A percentile compares a stretch with the other conserved stretches of the same genome.
phyloP scores from a whole-genome alignment of 1,284 basidiomycete genomes.

The Earliella scabrosa region DNA sequence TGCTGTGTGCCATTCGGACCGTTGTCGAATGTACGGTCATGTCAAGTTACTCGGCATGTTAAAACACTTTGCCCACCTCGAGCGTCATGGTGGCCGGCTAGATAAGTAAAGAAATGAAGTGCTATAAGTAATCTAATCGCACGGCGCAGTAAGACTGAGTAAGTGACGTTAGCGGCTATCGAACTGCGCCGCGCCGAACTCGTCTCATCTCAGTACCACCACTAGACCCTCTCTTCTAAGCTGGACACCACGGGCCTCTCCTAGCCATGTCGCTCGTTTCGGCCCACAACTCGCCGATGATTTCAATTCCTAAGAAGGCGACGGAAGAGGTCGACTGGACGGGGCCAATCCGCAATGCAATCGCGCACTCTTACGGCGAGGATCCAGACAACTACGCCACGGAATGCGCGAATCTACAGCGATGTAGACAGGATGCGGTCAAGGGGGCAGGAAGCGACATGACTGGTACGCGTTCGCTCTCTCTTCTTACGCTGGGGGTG shows the following conservation, averaged over 20 bases:
- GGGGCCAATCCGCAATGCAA: slow-evolving; percentile 82
- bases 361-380: slow-evolving; percentile 94
- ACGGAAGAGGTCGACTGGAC: slow-evolving; percentile 94
- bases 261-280: slow-evolving; percentile 40
- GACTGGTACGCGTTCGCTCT: slow-evolving; percentile 62
- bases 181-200: neutral
- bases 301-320: slow-evolving; percentile 78
- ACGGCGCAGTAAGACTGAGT: neutral
- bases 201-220: neutral
- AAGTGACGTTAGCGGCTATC: slow-evolving; percentile 19
- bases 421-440: slow-evolving; percentile 94
- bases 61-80: too few species aligned
- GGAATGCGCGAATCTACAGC: slow-evolving; percentile 84
- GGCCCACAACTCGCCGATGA: slow-evolving; percentile 81
- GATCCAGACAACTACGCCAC: slow-evolving; percentile 85
- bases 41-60: too few species aligned
- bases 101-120: too few species aligned
- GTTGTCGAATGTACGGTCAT: too few species aligned
- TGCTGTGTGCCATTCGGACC: too few species aligned
- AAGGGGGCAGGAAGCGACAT: slow-evolving; percentile 93
- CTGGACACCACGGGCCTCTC: neutral
- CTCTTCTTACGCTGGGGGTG: neutral
- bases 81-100: too few species aligned
- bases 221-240: neutral
- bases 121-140: slow-evolving; percentile 14